A percentile compares a stretch with the other conserved stretches of the same genome.
These are phyloP conservation scores for Arthrobotrys musiformis DNA, from an alignment of 2,329 filamentous ascomycete genomes.

Conservation along the genomic window DNA sequence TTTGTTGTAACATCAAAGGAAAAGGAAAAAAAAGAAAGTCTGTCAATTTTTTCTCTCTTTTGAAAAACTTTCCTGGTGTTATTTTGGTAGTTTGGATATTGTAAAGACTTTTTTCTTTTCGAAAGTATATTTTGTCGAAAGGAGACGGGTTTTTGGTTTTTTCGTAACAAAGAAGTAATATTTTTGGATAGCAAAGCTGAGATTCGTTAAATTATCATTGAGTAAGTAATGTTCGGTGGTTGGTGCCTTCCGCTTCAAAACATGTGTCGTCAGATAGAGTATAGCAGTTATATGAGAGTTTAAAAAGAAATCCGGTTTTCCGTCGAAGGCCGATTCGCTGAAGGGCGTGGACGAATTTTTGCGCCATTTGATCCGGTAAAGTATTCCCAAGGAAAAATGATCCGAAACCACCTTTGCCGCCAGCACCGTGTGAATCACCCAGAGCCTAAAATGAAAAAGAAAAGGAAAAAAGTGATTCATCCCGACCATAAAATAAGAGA, in stretches of 20 bases:
- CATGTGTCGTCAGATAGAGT: constrained; percentile 24
- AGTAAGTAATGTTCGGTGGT: constrained; percentile 32
- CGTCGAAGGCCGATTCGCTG: constrained; percentile 47
- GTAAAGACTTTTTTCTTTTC: constrained; percentile 43
- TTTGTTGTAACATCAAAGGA: constrained; percentile 40
- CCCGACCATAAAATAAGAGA: constrained; percentile 32
- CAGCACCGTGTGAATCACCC: constrained; percentile 53
- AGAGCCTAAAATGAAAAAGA: constrained; percentile 50
- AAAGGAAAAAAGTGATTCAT: constrained; percentile 29
- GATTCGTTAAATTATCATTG: constrained; percentile 51
- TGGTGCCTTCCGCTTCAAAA: constrained; percentile 38
- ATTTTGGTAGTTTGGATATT: constrained; percentile 11
- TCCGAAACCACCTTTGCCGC: constrained; percentile 54
- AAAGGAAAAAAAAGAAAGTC: neutral
- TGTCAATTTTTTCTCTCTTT: constrained; percentile 42
- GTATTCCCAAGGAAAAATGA: constrained; percentile 52
- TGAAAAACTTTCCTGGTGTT: constrained; percentile 38
- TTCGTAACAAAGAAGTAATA: constrained; percentile 12
- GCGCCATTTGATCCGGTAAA: constrained; percentile 55
- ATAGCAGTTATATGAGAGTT: constrained; percentile 30
- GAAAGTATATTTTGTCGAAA: constrained; percentile 23
- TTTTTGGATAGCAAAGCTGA: constrained; percentile 15
- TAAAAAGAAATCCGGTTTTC: constrained; percentile 43
- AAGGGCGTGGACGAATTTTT: constrained; percentile 55
- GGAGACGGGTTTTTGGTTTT: constrained; percentile 5